Evolutionary conservation across 2,329 filamentous ascomycete genomes (phyloP).

Genomic region (Fusarium palustre): DNA sequence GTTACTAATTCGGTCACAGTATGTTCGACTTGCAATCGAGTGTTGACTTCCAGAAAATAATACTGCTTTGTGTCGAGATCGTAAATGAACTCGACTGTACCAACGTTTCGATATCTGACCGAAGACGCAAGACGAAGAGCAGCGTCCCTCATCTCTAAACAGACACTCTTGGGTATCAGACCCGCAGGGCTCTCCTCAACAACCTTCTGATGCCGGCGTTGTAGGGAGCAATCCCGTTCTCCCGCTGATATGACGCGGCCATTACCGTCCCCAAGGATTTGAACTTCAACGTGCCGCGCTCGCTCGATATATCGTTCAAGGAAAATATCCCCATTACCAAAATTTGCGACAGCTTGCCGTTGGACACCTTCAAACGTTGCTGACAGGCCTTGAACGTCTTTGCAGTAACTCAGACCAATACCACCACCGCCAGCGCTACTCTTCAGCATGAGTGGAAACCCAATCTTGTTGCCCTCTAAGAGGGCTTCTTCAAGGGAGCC

Average conservation of each 20-base stretch:
- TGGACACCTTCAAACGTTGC: conserved; percentile 54
- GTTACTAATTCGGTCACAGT: conserved; percentile 78
- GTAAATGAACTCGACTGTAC: conserved; percentile 60
- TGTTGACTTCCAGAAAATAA: conserved; percentile 63
- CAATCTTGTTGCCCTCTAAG: conserved; percentile 46
- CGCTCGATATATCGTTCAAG: conserved; percentile 57
- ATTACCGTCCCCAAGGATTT: conserved; percentile 60
- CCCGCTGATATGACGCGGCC: conserved; percentile 56
- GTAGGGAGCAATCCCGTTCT: conserved; percentile 64
- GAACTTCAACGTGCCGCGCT: conserved; percentile 62
- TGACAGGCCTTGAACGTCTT: conserved; percentile 47
- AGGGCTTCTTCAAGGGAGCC: conserved; percentile 47
- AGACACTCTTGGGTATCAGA: conserved; percentile 48
- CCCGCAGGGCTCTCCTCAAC: conserved; percentile 60
- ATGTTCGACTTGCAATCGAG: conserved; percentile 63
- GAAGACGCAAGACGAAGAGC: conserved; percentile 53
- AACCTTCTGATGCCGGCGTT: conserved; percentile 64
- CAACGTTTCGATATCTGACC: conserved; percentile 56
- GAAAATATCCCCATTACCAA: conserved; percentile 56
- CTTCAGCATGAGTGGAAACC: conserved; percentile 60
- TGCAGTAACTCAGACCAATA: conserved; percentile 56
- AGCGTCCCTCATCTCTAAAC: conserved; percentile 52
- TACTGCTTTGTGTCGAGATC: conserved; percentile 53
- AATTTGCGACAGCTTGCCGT: conserved; percentile 55
- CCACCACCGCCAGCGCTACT: conserved; percentile 62